phyloP scores from a whole-genome alignment of 2,329 filamentous ascomycete genomes.

The Corinectria fuckeliana region DNA sequence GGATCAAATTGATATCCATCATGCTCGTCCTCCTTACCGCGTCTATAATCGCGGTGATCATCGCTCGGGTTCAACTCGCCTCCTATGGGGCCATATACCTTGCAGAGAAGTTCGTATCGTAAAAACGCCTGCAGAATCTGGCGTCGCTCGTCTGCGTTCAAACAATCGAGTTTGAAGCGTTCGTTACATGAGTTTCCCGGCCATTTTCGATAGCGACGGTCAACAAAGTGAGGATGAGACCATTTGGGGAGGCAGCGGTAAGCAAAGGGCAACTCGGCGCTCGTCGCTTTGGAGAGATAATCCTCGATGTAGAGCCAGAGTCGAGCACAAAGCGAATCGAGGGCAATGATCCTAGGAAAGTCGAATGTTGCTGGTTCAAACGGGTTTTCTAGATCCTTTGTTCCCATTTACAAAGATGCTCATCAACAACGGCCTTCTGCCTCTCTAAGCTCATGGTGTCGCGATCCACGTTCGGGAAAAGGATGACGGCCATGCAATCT shows the following conservation, averaged over 20 bases:
- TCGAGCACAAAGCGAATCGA: neutral
- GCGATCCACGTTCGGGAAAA: neutral
- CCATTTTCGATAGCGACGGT: too few relatives aligned
- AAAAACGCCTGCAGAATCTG: constrained; percentile 3
- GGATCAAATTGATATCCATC: neutral
- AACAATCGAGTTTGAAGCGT: neutral
- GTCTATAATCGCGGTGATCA: neutral
- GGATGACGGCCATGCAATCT: constrained; percentile 2
- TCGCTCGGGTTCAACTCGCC: neutral
- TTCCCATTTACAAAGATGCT: neutral
- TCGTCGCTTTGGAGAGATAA: neutral
- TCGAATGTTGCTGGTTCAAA: neutral
- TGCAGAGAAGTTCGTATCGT: constrained; percentile 12
- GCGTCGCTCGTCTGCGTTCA: neutral
- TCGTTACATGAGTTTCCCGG: fast-evolving
- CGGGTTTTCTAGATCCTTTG: neutral
- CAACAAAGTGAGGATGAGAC: neutral
- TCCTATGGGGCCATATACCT: constrained; percentile 1
- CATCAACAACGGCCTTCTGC: neutral
- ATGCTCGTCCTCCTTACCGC: neutral
- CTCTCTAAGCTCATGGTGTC: neutral
- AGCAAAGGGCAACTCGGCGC: neutral
- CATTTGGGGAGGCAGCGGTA: neutral
- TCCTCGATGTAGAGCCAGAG: neutral
- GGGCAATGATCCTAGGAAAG: neutral